Base-by-base conservation (phyloP, 2,329 filamentous ascomycete species). In the Trichoderma breve region DNA sequence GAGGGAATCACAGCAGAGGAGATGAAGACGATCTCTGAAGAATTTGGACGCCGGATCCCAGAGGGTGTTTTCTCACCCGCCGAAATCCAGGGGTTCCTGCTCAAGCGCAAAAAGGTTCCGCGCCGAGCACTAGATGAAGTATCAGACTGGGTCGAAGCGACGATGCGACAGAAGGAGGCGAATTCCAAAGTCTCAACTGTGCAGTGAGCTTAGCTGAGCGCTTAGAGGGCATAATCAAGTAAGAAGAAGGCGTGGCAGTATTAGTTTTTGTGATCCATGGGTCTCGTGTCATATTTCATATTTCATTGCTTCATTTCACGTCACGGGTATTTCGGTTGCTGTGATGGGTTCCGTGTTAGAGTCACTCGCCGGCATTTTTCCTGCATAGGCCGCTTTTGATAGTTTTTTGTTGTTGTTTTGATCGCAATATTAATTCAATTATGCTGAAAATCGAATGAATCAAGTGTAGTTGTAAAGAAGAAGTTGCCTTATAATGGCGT, bases 71-170 rank as follows among this genome's bases (percentile, higher is more conserved):
- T 90, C 73, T 86, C 84, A 28, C 89, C 90, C 0, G 90, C 90
- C 0, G 87, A 91, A 78, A 87, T 92, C 55, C 89, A 91, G 78
- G 89, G 89, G 0, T 92, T 90, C 78, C 76, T 92, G 72, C 81
- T 91, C 60, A 90, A 89, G 79, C 81, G 88, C 57, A 91, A 91
- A 81, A 87, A 86, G 81, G 83, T 85, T 43, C 89, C 89, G 7
- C 80, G 82, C 11, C 82, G 83, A 75, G 89, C 90, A 2, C 77
- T 90, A 39, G 80, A 81, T 24, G 87, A 90, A 76, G 85, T 85
- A 2, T 81, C 82, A 2, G 80, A 75, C 6, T 91, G 89, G 89
- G 86, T 89, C 2, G 82, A 84, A 71, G 86, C 82, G 2, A 80
- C 86, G 73, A 62, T 85, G 39, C 81, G 80, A 77, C 86, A 88